These are phyloP conservation scores for Leersia perrieri DNA, from an alignment of 176 grass and related monocot genomes.

Conservation along the genomic window DNA sequence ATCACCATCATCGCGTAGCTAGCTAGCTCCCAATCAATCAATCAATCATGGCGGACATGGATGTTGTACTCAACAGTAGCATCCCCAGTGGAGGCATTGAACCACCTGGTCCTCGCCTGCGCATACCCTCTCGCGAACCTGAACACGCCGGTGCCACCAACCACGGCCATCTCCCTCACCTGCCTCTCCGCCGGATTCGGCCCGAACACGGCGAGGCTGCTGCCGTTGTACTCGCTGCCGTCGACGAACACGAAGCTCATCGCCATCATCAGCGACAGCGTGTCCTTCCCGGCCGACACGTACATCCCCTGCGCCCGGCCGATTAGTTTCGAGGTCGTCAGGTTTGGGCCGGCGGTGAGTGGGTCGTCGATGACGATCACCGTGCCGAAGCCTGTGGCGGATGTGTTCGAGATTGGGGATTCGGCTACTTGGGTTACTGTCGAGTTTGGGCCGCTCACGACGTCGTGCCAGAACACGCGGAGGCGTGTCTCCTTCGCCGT, in stretches of 20 bases:
- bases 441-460: conserved; percentile 46
- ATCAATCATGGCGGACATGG: conserved; percentile 27
- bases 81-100: conserved; percentile 36
- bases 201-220: conserved; percentile 49
- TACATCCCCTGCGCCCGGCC: conserved; percentile 61
- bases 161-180: conserved; percentile 44
- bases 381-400: conserved; percentile 24
- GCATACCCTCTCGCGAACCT: conserved; percentile 48
- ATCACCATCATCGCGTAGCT: neutral
- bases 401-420: neutral
- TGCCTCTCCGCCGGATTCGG: conserved; percentile 16
- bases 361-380: conserved; percentile 49
- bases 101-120: conserved; percentile 8
- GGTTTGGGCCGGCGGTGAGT: conserved; percentile 39
- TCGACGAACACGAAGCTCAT: conserved; percentile 54
- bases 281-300: conserved; percentile 19
- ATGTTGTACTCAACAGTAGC: conserved; percentile 58
- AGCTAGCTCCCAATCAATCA: too few species aligned
- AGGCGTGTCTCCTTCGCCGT: conserved; percentile 30
- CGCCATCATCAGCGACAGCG: conserved; percentile 42
- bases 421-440: conserved; percentile 17
- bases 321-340: conserved; percentile 20
- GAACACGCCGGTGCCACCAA: conserved; percentile 55
- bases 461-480: conserved; percentile 76
- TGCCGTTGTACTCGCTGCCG: conserved; percentile 48